Evolutionary conservation across 1,284 basidiomycete genomes (phyloP).

Genomic region (Ustilago cynodontis): DNA sequence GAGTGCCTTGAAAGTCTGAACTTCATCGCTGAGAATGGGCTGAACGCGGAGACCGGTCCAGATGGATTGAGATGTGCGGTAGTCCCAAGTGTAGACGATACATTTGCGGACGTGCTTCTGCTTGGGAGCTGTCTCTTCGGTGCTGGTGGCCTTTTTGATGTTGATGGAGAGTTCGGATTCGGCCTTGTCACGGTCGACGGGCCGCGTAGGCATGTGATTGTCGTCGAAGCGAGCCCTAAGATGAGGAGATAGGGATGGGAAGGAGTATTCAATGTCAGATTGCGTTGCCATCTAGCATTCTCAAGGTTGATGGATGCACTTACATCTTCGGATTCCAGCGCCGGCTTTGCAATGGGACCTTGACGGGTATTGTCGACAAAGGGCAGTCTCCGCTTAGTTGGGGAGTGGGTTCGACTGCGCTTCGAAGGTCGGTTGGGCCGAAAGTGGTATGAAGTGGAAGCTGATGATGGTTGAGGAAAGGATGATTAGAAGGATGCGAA

Average conservation of each 20-base stretch:
- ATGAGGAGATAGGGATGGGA: neutral
- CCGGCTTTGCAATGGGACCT: neutral
- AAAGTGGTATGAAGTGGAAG: neutral
- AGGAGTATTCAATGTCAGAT: neutral
- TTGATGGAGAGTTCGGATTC: constrained; percentile 67
- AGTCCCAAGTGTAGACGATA: constrained; percentile 70
- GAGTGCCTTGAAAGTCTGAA: constrained; percentile 70
- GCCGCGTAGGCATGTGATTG: constrained; percentile 63
- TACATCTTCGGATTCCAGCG: constrained; percentile 21
- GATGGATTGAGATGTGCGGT: constrained; percentile 68
- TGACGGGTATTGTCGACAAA: neutral
- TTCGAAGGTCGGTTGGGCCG: neutral
- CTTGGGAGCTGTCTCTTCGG: constrained; percentile 68
- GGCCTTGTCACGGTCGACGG: constrained; percentile 68
- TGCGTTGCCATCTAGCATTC: neutral
- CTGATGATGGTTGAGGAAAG: neutral
- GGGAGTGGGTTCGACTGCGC: neutral
- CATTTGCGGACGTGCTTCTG: constrained; percentile 70
- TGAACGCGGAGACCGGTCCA: constrained; percentile 68
- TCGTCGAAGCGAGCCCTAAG: constrained; percentile 50
- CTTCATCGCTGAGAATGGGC: constrained; percentile 68
- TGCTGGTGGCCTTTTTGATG: constrained; percentile 68
- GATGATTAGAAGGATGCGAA: neutral
- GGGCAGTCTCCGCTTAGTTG: neutral
- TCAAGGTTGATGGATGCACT: neutral